A percentile compares a stretch with the other conserved stretches of the same genome.
Evolutionary conservation across 345 rosid genomes (phyloP).

Genomic region (Bretschneidera sinensis): DNA sequence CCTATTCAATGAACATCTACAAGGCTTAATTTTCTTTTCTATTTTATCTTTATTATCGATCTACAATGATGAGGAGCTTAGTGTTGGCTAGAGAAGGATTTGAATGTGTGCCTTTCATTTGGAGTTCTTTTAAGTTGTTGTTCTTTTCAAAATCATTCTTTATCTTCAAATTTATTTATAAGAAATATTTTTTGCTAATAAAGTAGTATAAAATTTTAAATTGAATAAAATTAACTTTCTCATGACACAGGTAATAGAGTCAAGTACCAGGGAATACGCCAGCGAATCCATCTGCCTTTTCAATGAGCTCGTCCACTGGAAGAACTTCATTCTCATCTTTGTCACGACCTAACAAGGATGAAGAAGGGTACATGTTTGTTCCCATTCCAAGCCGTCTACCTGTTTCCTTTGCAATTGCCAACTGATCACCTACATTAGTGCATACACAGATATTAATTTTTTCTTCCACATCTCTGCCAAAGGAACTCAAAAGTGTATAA

Average conservation of each 20-base stretch:
- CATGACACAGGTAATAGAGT: neutral
- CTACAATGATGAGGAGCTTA: too few relatives aligned
- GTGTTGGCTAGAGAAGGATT: too few relatives aligned
- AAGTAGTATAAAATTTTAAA: neutral
- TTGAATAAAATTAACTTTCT: neutral
- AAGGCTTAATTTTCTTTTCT: too few relatives aligned
- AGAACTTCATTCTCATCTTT: slow-evolving; percentile 69
- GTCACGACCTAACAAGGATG: slow-evolving; percentile 69
- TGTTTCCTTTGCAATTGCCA: slow-evolving; percentile 96
- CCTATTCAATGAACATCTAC: too few relatives aligned
- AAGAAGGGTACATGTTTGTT: slow-evolving; percentile 92
- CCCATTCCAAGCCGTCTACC: slow-evolving; percentile 99
- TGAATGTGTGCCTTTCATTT: too few relatives aligned
- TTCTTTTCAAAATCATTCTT: too few relatives aligned
- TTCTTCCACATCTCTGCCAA: neutral
- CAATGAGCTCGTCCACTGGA: slow-evolving; percentile 86
- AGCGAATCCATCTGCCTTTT: slow-evolving; percentile 96
- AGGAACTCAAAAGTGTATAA: neutral
- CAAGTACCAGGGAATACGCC: slow-evolving; percentile 91
- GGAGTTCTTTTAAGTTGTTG: too few relatives aligned
- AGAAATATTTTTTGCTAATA: neutral
- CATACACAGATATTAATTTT: neutral
- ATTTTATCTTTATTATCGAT: too few relatives aligned
- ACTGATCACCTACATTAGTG: slow-evolving; percentile 67
- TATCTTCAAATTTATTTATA: neutral